These are phyloP conservation scores for Nitzschia palea DNA, from an alignment of 108 stramenopile species.

Conservation along the genomic window DNA sequence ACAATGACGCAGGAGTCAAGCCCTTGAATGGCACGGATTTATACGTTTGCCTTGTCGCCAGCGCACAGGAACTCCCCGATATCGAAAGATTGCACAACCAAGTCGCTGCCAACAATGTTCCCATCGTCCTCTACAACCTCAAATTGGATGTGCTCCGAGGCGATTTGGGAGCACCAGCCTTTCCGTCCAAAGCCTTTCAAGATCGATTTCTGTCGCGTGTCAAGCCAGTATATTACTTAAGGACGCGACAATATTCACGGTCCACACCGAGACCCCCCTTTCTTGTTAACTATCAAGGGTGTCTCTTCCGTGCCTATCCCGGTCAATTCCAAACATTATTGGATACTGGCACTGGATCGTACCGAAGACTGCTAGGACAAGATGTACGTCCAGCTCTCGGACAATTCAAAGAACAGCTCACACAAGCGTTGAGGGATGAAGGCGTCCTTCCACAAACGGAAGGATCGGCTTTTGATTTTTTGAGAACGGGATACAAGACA, in stretches of 20 bases:
- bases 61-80: constrained; percentile 94
- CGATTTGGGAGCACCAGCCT: constrained; percentile 91
- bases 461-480: constrained; percentile 70
- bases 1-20: constrained; percentile 46
- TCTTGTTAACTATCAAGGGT: constrained; percentile 93
- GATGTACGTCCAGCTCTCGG: constrained; percentile 80
- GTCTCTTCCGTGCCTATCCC: constrained; percentile 92
- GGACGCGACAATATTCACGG: constrained; percentile 91
- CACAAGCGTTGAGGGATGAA: constrained; percentile 77
- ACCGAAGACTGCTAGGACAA: constrained; percentile 67
- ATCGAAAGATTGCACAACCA: constrained; percentile 75
- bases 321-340: constrained; percentile 90
- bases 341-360: constrained; percentile 87
- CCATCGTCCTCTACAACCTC: constrained; percentile 90
- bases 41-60: constrained; percentile 82
- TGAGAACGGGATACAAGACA: constrained; percentile 88
- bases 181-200: constrained; percentile 88
- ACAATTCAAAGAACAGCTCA: constrained; percentile 89
- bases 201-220: constrained; percentile 85
- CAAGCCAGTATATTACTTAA: constrained; percentile 90
- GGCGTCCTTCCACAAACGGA: constrained; percentile 74
- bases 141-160: constrained; percentile 91
- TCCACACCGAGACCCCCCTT: constrained; percentile 84
- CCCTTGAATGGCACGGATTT: constrained; percentile 66
- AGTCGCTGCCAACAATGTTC: constrained; percentile 43